Evolutionary conservation across 768 basidiomycete genomes (phyloP).

Genomic region (Bullera alba): DNA sequence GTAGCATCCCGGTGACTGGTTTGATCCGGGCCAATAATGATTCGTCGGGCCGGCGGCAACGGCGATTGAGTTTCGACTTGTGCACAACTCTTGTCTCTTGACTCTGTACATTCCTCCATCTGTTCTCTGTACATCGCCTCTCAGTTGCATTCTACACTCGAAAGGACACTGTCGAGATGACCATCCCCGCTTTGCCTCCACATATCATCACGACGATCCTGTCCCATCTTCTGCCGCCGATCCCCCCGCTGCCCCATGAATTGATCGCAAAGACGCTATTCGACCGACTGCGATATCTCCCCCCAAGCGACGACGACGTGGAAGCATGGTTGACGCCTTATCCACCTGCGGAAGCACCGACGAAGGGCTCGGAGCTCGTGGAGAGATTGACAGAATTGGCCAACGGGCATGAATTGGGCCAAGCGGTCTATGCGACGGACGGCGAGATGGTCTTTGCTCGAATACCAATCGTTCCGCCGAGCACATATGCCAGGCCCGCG

Average conservation of each 20-base stretch:
- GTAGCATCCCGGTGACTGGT: too few species aligned
- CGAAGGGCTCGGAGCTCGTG: not conserved
- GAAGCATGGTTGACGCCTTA: not conserved
- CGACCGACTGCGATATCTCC: not conserved
- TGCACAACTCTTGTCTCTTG: too few species aligned
- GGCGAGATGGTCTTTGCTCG: not conserved
- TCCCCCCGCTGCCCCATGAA: not conserved
- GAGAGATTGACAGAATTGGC: not conserved
- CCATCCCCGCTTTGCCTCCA: not conserved
- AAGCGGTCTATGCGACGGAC: not conserved
- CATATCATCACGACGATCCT: slow-evolving; percentile 1
- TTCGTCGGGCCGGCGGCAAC: too few species aligned
- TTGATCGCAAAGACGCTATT: not conserved
- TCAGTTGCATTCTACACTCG: too few species aligned
- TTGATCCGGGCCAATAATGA: too few species aligned
- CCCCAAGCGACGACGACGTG: not conserved
- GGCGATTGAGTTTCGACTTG: too few species aligned
- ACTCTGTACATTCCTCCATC: too few species aligned
- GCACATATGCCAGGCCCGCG: not conserved
- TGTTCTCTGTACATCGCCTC: too few species aligned
- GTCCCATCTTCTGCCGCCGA: not conserved
- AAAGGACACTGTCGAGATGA: too few species aligned
- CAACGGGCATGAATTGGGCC: not conserved
- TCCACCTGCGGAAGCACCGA: not conserved
- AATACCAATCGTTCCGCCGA: not conserved